Percentiles rank a stretch among this genome's conserved stretches.
Conservation (phyloP, 768 basidiomycete species). For the Neoboletus magnificus region DNA sequence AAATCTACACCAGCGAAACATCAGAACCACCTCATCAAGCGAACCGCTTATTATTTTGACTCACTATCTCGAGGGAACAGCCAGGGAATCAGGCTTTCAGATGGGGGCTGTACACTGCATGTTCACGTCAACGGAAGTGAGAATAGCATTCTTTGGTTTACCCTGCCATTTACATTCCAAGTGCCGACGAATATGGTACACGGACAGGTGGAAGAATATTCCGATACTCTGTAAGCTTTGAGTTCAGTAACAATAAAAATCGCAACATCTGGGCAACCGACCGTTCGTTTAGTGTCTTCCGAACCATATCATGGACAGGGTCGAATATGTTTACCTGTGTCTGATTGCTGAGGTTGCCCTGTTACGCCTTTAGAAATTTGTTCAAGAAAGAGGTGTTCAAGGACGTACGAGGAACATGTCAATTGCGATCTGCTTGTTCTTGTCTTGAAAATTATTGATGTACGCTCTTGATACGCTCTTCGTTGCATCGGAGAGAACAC, state of each 20-base stretch:
- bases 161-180: slow-evolving; percentile 94
- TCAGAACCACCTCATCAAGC: background rate
- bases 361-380: background rate
- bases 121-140: slow-evolving; percentile 7
- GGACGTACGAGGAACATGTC: slow-evolving; percentile 85
- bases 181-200: slow-evolving; percentile 84
- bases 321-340: slow-evolving; percentile 88
- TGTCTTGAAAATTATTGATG: slow-evolving; percentile 97
- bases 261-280: slow-evolving; percentile 25
- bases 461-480: slow-evolving; percentile 96
- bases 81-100: slow-evolving; percentile 86
- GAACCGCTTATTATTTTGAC: slow-evolving; percentile 24
- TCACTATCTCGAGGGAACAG: slow-evolving; percentile 79
- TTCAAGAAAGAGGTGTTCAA: background rate
- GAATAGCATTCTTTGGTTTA: slow-evolving; percentile 33
- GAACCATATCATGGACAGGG: slow-evolving; percentile 87
- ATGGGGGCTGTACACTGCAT: slow-evolving; percentile 50
- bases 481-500: slow-evolving; percentile 92
- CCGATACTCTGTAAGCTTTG: slow-evolving; percentile 49
- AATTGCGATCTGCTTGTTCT: slow-evolving; percentile 89
- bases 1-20: slow-evolving; percentile 10
- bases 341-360: slow-evolving; percentile 94
- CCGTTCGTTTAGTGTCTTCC: slow-evolving; percentile 68
- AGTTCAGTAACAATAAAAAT: background rate
- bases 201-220: slow-evolving; percentile 79